Percentiles rank a stretch among this genome's conserved stretches.
Conservation (phyloP, 306 rosid genomes). For the Boehmeria nivea region DNA sequence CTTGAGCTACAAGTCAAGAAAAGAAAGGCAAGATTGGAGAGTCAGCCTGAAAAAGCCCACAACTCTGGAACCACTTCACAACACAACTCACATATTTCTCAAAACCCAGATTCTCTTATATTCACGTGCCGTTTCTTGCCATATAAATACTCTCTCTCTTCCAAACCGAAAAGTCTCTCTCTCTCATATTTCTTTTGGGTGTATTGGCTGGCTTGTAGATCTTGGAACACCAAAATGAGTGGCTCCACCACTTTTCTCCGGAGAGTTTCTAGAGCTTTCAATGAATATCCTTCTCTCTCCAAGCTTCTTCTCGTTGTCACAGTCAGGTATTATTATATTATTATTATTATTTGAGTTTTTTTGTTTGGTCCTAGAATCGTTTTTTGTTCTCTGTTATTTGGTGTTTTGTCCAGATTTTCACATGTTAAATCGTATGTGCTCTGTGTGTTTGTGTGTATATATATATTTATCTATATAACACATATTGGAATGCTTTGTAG, state of each 20-base stretch:
- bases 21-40: too few species aligned
- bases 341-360: neutral
- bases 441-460: too few species aligned
- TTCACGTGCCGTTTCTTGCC: too few species aligned
- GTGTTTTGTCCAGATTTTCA: neutral
- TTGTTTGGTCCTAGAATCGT: neutral
- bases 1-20: slow-evolving; percentile 43
- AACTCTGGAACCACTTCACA: slow-evolving; percentile 24
- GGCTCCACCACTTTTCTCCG: slow-evolving; percentile 21
- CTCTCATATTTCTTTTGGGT: neutral
- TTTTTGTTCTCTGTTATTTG: neutral
- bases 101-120: too few species aligned
- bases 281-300: slow-evolving; percentile 40
- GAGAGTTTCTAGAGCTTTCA: slow-evolving; percentile 48
- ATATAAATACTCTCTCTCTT: neutral
- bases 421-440: neutral
- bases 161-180: neutral
- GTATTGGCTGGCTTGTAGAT: slow-evolving; percentile 17
- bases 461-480: too few species aligned
- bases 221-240: slow-evolving; percentile 30
- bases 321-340: slow-evolving; percentile 43
- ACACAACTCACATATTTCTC: neutral
- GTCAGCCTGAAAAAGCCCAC: neutral
- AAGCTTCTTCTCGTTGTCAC: slow-evolving; percentile 59
- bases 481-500: too few species aligned